phyloP scores from a whole-genome alignment of 2,329 filamentous ascomycete species.

The Bimuria novae-zelandiae region DNA sequence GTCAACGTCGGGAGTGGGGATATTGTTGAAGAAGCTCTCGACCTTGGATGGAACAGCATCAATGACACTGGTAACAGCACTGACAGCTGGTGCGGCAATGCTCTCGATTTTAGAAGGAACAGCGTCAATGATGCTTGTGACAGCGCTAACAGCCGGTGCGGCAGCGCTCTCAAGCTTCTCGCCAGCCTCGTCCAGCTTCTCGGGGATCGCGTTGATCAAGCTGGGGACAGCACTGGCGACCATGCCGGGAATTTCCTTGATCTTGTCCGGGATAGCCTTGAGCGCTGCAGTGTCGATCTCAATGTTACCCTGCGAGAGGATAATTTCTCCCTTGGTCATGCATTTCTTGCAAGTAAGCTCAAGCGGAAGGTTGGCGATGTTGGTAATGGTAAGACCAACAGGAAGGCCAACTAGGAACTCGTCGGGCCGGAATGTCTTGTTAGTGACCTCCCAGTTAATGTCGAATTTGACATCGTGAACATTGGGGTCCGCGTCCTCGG shows the following conservation, averaged over 20 bases:
- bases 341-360: slow-evolving; percentile 46
- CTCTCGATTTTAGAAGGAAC: slow-evolving; percentile 5
- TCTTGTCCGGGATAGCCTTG: slow-evolving; percentile 27
- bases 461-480: slow-evolving; percentile 27
- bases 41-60: slow-evolving; percentile 29
- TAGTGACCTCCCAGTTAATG: slow-evolving; percentile 25
- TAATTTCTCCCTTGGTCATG: slow-evolving; percentile 35
- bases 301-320: slow-evolving; percentile 38
- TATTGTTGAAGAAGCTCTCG: slow-evolving; percentile 28
- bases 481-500: slow-evolving; percentile 25
- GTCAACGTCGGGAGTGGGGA: slow-evolving; percentile 10
- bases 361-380: slow-evolving; percentile 25
- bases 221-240: slow-evolving; percentile 11
- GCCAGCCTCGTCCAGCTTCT: slow-evolving; percentile 12
- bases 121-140: slow-evolving; percentile 1
- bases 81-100: neutral
- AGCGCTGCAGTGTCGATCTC: slow-evolving; percentile 32
- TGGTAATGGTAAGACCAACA: slow-evolving; percentile 17
- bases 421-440: slow-evolving; percentile 29
- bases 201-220: slow-evolving; percentile 29
- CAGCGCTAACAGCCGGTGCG: neutral
- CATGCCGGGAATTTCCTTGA: slow-evolving; percentile 6
- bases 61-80: slow-evolving; percentile 18
- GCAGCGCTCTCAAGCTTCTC: slow-evolving; percentile 1
- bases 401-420: slow-evolving; percentile 24